Evolutionary conservation across 2,329 filamentous ascomycete species (phyloP).

Genomic region (Trichoderma sp.): DNA sequence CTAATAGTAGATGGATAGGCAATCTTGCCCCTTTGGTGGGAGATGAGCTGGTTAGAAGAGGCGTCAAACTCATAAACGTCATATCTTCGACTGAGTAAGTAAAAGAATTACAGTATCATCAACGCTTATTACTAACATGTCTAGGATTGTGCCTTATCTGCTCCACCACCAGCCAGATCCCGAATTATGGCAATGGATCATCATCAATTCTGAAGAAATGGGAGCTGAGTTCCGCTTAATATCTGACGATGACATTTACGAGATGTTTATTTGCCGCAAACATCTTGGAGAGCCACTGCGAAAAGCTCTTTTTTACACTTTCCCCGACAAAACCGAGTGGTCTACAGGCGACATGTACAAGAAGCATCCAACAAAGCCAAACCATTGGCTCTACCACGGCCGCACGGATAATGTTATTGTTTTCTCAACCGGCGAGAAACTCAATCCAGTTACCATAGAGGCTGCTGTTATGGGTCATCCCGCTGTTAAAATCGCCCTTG

Average conservation of each 20-base stretch:
- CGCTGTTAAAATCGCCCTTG: constrained; percentile 30
- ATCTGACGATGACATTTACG: constrained; percentile 18
- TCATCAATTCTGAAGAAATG: constrained; percentile 39
- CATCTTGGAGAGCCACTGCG: constrained; percentile 33
- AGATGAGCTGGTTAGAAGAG: constrained; percentile 35
- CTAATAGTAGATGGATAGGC: constrained; percentile 25
- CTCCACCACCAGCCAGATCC: constrained; percentile 33
- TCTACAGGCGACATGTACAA: constrained; percentile 38
- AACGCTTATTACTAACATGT: not conserved
- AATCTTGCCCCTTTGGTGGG: constrained; percentile 39
- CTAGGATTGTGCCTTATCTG: constrained; percentile 36
- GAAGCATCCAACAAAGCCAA: constrained; percentile 32
- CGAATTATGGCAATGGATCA: constrained; percentile 43
- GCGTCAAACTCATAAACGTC: constrained; percentile 35
- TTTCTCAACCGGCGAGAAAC: constrained; percentile 41
- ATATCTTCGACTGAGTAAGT: constrained; percentile 44
- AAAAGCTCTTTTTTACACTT: constrained; percentile 37
- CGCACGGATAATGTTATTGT: constrained; percentile 42
- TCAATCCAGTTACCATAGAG: constrained; percentile 41
- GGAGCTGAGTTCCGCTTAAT: constrained; percentile 40
- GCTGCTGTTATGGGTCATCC: constrained; percentile 30
- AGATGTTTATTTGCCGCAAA: constrained; percentile 39
- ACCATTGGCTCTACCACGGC: constrained; percentile 36
- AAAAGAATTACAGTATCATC: not conserved
- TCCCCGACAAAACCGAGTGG: constrained; percentile 35